Conservation (phyloP, 2,329 filamentous ascomycete species). For the Huntiella decipiens region DNA sequence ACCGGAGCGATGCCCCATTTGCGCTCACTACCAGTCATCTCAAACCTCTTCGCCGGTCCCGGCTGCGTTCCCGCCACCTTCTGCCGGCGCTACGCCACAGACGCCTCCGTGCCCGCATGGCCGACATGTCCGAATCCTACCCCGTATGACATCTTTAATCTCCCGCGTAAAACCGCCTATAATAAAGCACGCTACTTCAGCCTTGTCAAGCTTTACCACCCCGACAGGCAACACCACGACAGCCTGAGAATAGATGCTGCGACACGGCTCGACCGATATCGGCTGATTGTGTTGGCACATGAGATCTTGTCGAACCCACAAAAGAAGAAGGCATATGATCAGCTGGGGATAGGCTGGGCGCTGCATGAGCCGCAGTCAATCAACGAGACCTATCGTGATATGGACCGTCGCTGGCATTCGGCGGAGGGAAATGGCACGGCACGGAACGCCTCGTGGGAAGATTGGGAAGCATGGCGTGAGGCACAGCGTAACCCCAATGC, state of each 20-base stretch:
- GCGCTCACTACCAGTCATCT: too few species aligned
- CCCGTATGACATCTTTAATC: conserved; percentile 74
- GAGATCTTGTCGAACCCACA: conserved; percentile 65
- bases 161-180: conserved; percentile 40
- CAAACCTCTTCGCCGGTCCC: too few species aligned
- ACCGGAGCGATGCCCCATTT: too few species aligned
- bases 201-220: conserved; percentile 90
- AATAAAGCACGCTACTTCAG: conserved; percentile 72
- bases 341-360: conserved; percentile 64
- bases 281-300: conserved; percentile 72
- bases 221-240: conserved; percentile 38
- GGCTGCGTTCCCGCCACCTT: too few species aligned
- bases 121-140: conserved; percentile 39
- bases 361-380: conserved; percentile 31
- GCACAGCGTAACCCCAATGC: conserved; percentile 18
- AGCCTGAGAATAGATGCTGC: not conserved
- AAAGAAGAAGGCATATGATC: conserved; percentile 67
- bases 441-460: conserved; percentile 88
- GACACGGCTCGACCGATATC: conserved; percentile 68
- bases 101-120: conserved; percentile 22
- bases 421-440: conserved; percentile 25
- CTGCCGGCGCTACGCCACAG: not conserved
- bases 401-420: conserved; percentile 30
- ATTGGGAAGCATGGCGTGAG: conserved; percentile 73
- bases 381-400: conserved; percentile 20